Percentiles rank a stretch among this genome's conserved stretches.
phyloP scores from a whole-genome alignment of 1,284 basidiomycete species.

The Neolentinus lepideus region DNA sequence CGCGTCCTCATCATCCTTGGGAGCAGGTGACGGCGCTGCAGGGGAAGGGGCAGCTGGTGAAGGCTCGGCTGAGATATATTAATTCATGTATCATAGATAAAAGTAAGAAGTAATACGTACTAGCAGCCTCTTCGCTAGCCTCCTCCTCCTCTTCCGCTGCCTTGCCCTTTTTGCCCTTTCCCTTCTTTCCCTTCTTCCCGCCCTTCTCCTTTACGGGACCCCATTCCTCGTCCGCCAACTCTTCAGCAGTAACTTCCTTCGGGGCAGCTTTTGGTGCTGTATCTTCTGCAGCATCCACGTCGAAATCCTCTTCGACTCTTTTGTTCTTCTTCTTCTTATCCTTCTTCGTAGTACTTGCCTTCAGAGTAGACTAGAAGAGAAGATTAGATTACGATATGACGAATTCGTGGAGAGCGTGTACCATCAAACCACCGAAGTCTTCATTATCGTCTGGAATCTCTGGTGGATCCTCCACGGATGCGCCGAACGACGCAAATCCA shows the following conservation, averaged over 20 bases:
- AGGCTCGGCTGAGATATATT: slow-evolving; percentile 13
- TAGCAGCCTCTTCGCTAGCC: slow-evolving; percentile 28
- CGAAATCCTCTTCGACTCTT: slow-evolving; percentile 22
- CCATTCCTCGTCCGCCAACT: slow-evolving; percentile 65
- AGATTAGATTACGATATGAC: not conserved
- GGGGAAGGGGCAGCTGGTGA: slow-evolving; percentile 24
- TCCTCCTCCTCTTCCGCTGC: slow-evolving; percentile 29
- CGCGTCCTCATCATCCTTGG: slow-evolving; percentile 23
- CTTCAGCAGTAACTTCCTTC: slow-evolving; percentile 50
- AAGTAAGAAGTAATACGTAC: slow-evolving; percentile 9
- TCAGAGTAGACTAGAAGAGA: slow-evolving; percentile 30
- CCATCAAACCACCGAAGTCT: slow-evolving; percentile 82
- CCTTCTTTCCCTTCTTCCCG: slow-evolving; percentile 46
- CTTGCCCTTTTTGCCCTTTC: slow-evolving; percentile 50
- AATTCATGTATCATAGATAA: slow-evolving; percentile 2
- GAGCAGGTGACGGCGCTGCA: slow-evolving; percentile 16
- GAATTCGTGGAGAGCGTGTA: slow-evolving; percentile 26
- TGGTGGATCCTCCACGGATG: slow-evolving; percentile 32
- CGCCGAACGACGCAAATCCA: slow-evolving; percentile 44
- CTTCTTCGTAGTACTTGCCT: slow-evolving; percentile 47
- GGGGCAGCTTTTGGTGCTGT: slow-evolving; percentile 29
- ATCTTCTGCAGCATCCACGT: slow-evolving; percentile 25
- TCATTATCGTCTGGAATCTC: slow-evolving; percentile 46
- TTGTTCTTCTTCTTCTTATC: slow-evolving; percentile 68
- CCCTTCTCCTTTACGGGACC: slow-evolving; percentile 48